phyloP scores from a whole-genome alignment of 106 monocot species.

The Dactylorhiza incarnata region DNA sequence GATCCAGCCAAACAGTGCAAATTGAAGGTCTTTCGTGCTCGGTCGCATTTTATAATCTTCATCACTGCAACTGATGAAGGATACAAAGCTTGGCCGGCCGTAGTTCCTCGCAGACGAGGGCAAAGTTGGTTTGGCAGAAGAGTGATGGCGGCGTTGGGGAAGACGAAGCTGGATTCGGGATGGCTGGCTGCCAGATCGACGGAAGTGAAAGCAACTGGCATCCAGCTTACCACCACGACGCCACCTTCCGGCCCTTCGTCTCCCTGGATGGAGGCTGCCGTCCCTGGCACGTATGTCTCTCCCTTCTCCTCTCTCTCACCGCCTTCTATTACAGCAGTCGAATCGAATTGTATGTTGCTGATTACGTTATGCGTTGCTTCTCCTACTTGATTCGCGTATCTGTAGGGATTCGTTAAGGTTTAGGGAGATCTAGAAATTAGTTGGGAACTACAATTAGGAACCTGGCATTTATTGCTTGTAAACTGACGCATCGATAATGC shows the following conservation, averaged over 20 bases:
- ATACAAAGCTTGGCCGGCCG: too few species aligned
- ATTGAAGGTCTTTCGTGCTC: too few species aligned
- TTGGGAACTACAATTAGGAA: background rate
- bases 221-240: conserved; percentile 76
- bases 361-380: background rate
- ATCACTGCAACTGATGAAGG: too few species aligned
- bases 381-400: background rate
- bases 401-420: background rate
- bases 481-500: too few species aligned
- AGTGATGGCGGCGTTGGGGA: conserved; percentile 21
- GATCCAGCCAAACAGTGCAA: too few species aligned
- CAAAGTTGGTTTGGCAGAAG: background rate
- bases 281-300: conserved; percentile 82
- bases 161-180: conserved; percentile 75
- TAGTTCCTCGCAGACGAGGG: background rate
- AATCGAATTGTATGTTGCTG: background rate
- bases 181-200: conserved; percentile 94
- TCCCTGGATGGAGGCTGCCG: conserved; percentile 84
- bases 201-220: conserved; percentile 65
- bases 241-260: conserved; percentile 36
- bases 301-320: background rate
- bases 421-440: background rate
- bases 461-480: too few species aligned
- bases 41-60: too few species aligned
- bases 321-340: background rate